Evolutionary conservation across 345 rosid species (phyloP).

Genomic region (Lepidium aucheri): DNA sequence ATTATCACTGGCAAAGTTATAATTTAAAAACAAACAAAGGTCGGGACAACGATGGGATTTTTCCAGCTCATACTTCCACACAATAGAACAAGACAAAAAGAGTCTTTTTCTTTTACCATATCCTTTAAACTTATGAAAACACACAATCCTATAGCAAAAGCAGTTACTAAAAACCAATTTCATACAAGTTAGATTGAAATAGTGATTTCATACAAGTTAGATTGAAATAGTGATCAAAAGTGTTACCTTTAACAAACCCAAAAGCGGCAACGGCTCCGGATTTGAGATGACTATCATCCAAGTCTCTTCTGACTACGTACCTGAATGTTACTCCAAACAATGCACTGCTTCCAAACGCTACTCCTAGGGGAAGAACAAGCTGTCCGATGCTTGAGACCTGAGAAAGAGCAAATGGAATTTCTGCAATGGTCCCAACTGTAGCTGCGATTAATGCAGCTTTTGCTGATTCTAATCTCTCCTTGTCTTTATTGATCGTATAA

Average conservation of each 20-base stretch:
- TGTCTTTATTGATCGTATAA: conserved; percentile 33
- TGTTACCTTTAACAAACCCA: conserved; percentile 65
- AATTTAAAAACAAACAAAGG: not conserved
- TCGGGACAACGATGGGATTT: conserved; percentile 3
- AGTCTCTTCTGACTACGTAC: conserved; percentile 66
- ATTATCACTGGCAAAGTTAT: not conserved
- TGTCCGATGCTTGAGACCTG: conserved; percentile 42
- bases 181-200: not conserved
- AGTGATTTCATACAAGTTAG: not conserved
- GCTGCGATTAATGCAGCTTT: conserved; percentile 74
- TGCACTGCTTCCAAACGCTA: conserved; percentile 72
- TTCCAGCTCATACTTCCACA: conserved; percentile 22
- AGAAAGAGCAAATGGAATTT: conserved; percentile 48
- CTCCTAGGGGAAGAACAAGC: conserved; percentile 51
- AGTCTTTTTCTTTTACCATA: not conserved
- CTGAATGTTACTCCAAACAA: conserved; percentile 83
- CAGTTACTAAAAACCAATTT: not conserved
- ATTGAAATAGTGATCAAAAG: not conserved
- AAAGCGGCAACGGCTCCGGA: conserved; percentile 78
- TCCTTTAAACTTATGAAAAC: not conserved
- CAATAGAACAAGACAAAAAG: conserved; percentile 11
- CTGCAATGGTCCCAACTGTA: conserved; percentile 61
- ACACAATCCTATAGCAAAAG: not conserved
- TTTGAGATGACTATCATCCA: conserved; percentile 63
- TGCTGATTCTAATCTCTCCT: conserved; percentile 72